Percentiles rank a stretch among this genome's conserved stretches.
phyloP scores from a whole-genome alignment of 1,284 basidiomycete genomes.

The Malassezia restricta region DNA sequence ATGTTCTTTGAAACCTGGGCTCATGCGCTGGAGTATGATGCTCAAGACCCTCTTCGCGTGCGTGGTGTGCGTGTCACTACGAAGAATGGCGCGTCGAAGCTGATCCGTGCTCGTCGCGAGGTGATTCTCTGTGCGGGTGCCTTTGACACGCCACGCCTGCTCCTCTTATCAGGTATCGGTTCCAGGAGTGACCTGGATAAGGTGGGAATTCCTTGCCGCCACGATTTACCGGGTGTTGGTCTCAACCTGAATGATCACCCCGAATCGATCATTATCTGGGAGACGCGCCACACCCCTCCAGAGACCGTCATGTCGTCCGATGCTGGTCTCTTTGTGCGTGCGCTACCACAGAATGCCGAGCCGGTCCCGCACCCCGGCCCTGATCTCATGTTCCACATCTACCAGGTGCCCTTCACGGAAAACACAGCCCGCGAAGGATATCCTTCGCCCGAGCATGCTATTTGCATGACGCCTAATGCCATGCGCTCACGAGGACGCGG shows the following conservation, averaged over 20 bases:
- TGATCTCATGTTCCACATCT: slow-evolving; percentile 46
- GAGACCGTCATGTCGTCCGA: slow-evolving; percentile 47
- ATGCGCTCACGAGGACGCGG: slow-evolving; percentile 48
- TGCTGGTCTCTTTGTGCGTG: slow-evolving; percentile 44
- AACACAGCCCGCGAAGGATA: slow-evolving; percentile 45
- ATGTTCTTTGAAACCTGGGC: slow-evolving; percentile 47
- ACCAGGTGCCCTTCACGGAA: slow-evolving; percentile 42
- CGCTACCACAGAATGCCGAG: slow-evolving; percentile 28
- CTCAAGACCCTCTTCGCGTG: slow-evolving; percentile 21
- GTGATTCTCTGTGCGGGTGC: slow-evolving; percentile 45
- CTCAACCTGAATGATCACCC: slow-evolving; percentile 53
- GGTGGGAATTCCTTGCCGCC: slow-evolving; percentile 47
- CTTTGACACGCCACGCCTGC: slow-evolving; percentile 50
- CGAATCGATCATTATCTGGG: slow-evolving; percentile 45
- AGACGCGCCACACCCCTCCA: slow-evolving; percentile 38
- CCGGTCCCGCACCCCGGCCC: slow-evolving; percentile 36
- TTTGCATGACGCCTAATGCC: slow-evolving; percentile 48
- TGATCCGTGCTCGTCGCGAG: slow-evolving; percentile 36
- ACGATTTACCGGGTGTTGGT: slow-evolving; percentile 52
- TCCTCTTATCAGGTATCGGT: slow-evolving; percentile 53
- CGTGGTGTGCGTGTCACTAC: slow-evolving; percentile 31
- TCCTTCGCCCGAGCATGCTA: slow-evolving; percentile 41
- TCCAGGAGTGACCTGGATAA: slow-evolving; percentile 47
- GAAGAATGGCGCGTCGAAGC: slow-evolving; percentile 31
- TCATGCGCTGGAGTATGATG: slow-evolving; percentile 25